A percentile compares a stretch with the other conserved stretches of the same genome.
These are phyloP conservation scores for Chlorella sorokiniana DNA, from an alignment of 139 green algal species.

Conservation along the genomic window DNA sequence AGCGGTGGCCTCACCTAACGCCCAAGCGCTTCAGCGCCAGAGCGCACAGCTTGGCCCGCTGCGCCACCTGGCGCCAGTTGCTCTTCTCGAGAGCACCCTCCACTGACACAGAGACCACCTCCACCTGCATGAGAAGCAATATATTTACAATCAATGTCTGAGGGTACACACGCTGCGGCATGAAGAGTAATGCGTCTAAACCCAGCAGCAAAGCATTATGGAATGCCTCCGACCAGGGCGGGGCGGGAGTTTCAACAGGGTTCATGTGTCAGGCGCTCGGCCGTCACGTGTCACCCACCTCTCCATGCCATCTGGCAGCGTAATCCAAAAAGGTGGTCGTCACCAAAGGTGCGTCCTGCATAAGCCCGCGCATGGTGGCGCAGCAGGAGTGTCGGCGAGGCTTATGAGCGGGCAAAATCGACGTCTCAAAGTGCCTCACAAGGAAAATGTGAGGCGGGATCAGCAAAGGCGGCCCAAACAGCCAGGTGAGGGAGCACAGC, in stretches of 20 bases:
- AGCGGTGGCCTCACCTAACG: slow-evolving; percentile 46
- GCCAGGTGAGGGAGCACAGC: no score
- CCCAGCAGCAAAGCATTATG: no score
- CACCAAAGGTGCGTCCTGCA: slow-evolving; percentile 49
- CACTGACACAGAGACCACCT: slow-evolving; percentile 1
- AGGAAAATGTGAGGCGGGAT: no score
- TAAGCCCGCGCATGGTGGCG: slow-evolving; percentile 46
- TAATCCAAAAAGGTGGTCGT: slow-evolving; percentile 62
- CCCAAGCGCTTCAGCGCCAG: slow-evolving; percentile 67
- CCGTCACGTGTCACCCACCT: slow-evolving; percentile 60
- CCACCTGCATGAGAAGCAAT: slow-evolving; percentile 40
- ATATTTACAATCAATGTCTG: no score
- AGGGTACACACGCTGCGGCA: no score
- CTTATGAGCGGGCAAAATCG: no score
- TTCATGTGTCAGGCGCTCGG: no score
- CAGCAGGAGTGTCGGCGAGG: no score
- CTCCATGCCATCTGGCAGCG: slow-evolving; percentile 63
- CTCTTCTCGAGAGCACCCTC: slow-evolving; percentile 43
- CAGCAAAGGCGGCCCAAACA: no score
- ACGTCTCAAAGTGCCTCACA: no score
- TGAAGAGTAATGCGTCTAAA: no score
- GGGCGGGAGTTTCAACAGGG: neutral
- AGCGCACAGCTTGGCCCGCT: slow-evolving; percentile 51
- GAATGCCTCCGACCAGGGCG: neutral
- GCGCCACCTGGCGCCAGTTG: slow-evolving; percentile 64